These are phyloP conservation scores for Cordyceps militaris DNA, from an alignment of 2,329 filamentous ascomycete species.

Conservation along the genomic window DNA sequence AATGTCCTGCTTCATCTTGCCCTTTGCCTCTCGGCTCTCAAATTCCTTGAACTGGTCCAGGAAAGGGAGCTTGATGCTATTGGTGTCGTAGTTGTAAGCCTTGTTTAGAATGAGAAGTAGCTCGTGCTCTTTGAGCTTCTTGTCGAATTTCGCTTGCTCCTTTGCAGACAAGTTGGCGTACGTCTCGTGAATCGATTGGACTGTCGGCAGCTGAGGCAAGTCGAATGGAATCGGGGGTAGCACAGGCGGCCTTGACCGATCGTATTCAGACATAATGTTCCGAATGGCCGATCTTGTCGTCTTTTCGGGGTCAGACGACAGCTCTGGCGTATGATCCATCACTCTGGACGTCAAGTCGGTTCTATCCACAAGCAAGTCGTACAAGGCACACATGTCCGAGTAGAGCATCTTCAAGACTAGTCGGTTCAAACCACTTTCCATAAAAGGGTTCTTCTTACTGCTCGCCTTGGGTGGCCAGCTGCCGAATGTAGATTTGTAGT, in stretches of 20 bases:
- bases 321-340: conserved; percentile 56
- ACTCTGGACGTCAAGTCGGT: conserved; percentile 70
- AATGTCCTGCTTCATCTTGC: conserved; percentile 59
- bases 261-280: conserved; percentile 77
- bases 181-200: conserved; percentile 58
- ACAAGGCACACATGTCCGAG: conserved; percentile 75
- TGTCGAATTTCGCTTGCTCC: conserved; percentile 65
- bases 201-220: conserved; percentile 66
- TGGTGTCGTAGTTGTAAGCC: conserved; percentile 72
- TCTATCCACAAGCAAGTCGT: conserved; percentile 82
- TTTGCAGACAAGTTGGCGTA: conserved; percentile 60
- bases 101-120: conserved; percentile 69
- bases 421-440: conserved; percentile 79
- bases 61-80: conserved; percentile 52
- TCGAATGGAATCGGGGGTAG: conserved; percentile 89
- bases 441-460: conserved; percentile 85
- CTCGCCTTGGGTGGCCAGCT: conserved; percentile 87
- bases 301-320: conserved; percentile 50
- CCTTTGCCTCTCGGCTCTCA: conserved; percentile 59
- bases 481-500: conserved; percentile 54
- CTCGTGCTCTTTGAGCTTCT: conserved; percentile 72
- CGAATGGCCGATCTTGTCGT: conserved; percentile 64
- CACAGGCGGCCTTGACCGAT: conserved; percentile 81
- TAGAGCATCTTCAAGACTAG: conserved; percentile 77
- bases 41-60: conserved; percentile 63